These are phyloP conservation scores for Coemansia sp. DNA, from an alignment of 192 early-diverging fungal species.

Conservation along the genomic window DNA sequence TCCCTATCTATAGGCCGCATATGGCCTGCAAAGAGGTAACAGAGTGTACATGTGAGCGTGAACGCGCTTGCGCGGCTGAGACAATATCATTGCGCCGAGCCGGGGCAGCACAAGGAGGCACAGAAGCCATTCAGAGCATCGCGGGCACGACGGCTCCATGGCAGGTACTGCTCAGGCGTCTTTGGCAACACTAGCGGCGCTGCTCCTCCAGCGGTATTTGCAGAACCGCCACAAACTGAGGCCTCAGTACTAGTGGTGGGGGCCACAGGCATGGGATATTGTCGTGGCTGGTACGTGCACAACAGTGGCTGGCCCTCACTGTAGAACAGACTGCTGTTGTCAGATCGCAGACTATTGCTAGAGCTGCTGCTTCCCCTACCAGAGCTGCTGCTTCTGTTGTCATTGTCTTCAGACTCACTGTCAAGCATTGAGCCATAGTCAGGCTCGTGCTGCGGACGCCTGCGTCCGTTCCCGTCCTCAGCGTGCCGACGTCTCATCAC, in stretches of 20 bases:
- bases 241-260: not conserved
- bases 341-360: constrained; percentile 17
- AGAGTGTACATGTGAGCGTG: too few relatives aligned
- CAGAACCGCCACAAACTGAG: constrained; percentile 11
- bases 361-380: not conserved
- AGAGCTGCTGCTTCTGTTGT: constrained; percentile 4
- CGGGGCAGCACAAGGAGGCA: constrained; percentile 7
- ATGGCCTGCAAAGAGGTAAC: too few relatives aligned
- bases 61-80: not conserved
- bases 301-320: constrained; percentile 49
- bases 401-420: constrained; percentile 9
- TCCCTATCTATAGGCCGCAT: too few relatives aligned
- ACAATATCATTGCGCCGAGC: not conserved
- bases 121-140: constrained; percentile 14
- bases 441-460: not conserved
- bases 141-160: constrained; percentile 26
- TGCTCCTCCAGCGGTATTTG: not conserved
- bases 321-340: constrained; percentile 40
- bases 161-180: constrained; percentile 34
- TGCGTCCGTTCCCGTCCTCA: not conserved
- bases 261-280: not conserved
- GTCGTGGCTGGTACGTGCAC: constrained; percentile 42
- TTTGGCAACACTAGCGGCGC: constrained; percentile 8
- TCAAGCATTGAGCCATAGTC: constrained; percentile 43
- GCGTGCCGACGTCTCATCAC: constrained; percentile 11